Conservation (phyloP, 768 basidiomycete genomes). For the Pleurotus tuoliensis region DNA sequence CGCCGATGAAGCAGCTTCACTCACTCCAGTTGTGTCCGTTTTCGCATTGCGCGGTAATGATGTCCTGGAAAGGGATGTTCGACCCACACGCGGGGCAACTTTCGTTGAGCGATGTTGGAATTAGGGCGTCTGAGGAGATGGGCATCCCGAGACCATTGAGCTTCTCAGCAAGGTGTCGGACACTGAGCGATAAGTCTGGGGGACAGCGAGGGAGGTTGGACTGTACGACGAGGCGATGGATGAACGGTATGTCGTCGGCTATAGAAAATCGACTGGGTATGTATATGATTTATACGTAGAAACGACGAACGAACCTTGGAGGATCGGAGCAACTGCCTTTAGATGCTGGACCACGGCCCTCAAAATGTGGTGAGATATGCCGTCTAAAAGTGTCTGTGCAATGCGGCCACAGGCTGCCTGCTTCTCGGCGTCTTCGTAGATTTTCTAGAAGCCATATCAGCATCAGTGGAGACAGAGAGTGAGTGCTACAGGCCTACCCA, state of each 20-base stretch:
- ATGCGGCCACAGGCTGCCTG: slow-evolving; percentile 46
- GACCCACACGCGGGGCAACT: slow-evolving; percentile 71
- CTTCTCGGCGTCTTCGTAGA: slow-evolving; percentile 36
- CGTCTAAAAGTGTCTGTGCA: slow-evolving; percentile 45
- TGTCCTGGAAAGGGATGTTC: slow-evolving; percentile 54
- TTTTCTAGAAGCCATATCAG: slow-evolving; percentile 34
- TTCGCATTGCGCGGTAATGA: slow-evolving; percentile 56
- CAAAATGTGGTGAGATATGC: slow-evolving; percentile 50
- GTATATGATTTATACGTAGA: slow-evolving; percentile 9
- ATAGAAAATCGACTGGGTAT: neutral
- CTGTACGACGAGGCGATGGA: slow-evolving; percentile 56
- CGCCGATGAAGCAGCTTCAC: slow-evolving; percentile 20
- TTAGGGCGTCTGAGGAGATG: slow-evolving; percentile 21
- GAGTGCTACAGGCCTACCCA: slow-evolving; percentile 33
- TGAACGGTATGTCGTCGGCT: slow-evolving; percentile 67
- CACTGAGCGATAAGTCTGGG: slow-evolving; percentile 32
- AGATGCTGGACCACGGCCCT: slow-evolving; percentile 57
- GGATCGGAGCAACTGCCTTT: slow-evolving; percentile 35
- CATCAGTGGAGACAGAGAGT: neutral
- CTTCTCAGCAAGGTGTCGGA: slow-evolving; percentile 23
- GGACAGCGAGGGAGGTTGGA: slow-evolving; percentile 50
- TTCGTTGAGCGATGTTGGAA: slow-evolving; percentile 49
- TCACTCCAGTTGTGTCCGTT: slow-evolving; percentile 79
- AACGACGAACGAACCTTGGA: slow-evolving; percentile 35
- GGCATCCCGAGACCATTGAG: slow-evolving; percentile 22